Base-by-base conservation (phyloP, 106 monocot genomes). In the Acorus calamus region DNA sequence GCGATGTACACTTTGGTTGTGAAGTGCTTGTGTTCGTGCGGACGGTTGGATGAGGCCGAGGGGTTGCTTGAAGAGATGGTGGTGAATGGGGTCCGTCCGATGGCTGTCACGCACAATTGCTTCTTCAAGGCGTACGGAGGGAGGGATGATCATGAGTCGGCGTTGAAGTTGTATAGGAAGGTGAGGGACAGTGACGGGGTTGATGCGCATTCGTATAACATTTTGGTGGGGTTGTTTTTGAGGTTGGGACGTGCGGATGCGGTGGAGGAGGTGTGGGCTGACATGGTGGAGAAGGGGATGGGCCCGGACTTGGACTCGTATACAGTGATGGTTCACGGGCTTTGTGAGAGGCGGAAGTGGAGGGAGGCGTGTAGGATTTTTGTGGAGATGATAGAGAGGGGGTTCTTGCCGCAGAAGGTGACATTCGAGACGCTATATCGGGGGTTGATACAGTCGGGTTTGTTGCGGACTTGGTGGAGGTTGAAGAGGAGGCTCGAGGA, bases 381-480 rank as follows among this genome's bases (percentile, higher is more conserved):
- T 67, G 47, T 47, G 11, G 69, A 56, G 5, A 69, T 81, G 68
- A 14, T 68, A 5, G 14, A 49, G 49, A 47, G 46, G 44, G 71
- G 59, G 11, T 50, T 72, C 50, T 11, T 72, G 44, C 76, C 72
- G 47, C 72, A 81, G 48, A 55, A 44, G 5, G 76, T 81, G 53
- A 73, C 53, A 3, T 81, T 76, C 59, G 63, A 63, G 8, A 73
- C 54, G 0, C 57, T 81, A 47, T 98, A 98, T 50, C 72, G 80
- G 49, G 96, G 96, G 11, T 79, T 98, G 61, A 98, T 98, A 70
- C 96, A 98, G 47, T 64, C 96, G 11, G 80, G 91, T 63, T 91
- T 91, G 83, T 54, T 98, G 49, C 84, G 87, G 63, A 98, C 96
- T 8, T 98, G 96, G 96, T 80, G 91, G 61, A 80, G 96, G 69